Evolutionary conservation across 106 monocot species (phyloP).

Genomic region (Alisma plantagoaquatica): DNA sequence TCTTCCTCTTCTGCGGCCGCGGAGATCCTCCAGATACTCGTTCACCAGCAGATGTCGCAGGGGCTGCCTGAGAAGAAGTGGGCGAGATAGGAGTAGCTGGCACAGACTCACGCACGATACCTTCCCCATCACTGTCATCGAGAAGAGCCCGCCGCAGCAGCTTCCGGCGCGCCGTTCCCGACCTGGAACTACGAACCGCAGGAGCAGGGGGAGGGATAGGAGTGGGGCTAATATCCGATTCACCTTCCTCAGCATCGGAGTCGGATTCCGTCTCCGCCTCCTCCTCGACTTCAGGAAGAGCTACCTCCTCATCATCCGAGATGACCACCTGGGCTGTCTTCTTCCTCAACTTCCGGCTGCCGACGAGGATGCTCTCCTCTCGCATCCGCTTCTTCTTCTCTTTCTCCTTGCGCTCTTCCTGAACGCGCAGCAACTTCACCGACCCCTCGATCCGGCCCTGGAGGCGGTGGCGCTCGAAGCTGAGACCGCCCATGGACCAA

Average conservation of each 20-base stretch:
- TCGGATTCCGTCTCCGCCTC: constrained; percentile 1
- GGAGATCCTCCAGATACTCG: too few species aligned
- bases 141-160: not conserved
- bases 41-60: not conserved
- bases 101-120: too few species aligned
- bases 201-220: too few species aligned
- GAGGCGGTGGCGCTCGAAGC: constrained; percentile 55
- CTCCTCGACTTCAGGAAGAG: not conserved
- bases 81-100: too few species aligned
- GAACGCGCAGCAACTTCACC: constrained; percentile 43
- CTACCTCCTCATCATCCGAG: constrained; percentile 1
- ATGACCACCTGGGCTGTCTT: not conserved
- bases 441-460: constrained; percentile 85
- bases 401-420: constrained; percentile 11
- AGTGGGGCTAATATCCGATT: not conserved
- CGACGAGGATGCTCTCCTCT: too few species aligned
- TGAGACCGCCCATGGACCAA: constrained; percentile 90
- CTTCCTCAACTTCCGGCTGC: too few species aligned
- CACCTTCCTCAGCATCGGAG: not conserved
- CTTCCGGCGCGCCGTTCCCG: not conserved
- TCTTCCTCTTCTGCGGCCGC: constrained; percentile 7
- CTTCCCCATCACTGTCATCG: too few species aligned
- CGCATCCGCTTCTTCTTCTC: constrained; percentile 1
- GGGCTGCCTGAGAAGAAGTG: too few species aligned
- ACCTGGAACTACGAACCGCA: not conserved